Conservation (phyloP, 225 moss, liverwort and hornwort genomes). For the Takakia lepidozioides region DNA sequence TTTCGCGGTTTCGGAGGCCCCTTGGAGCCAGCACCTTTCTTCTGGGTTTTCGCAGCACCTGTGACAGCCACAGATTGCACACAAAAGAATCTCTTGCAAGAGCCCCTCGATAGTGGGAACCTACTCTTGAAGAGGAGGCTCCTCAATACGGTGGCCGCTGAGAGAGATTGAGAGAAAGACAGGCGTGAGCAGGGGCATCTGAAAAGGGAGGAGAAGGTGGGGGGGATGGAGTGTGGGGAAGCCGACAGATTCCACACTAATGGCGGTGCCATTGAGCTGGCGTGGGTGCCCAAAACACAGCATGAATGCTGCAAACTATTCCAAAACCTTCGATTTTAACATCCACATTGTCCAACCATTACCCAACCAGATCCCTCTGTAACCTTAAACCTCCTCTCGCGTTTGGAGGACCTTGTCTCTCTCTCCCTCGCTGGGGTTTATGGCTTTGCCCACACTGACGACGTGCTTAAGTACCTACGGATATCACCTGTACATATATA, state of each 20-base stretch:
- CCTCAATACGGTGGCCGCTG: background rate
- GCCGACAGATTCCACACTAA: conserved; percentile 4
- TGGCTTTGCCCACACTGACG: no score
- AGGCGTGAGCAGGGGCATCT: conserved; percentile 21
- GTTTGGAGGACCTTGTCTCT: background rate
- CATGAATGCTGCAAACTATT: no score
- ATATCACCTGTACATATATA: no score
- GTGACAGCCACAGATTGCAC: no score
- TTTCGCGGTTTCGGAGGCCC: conserved; percentile 34
- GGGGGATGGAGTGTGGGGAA: conserved; percentile 21
- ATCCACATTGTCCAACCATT: no score
- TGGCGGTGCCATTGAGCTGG: background rate
- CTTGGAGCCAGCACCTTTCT: conserved; percentile 41
- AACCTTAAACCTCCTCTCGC: no score
- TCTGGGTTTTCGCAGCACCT: no score
- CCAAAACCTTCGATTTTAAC: no score
- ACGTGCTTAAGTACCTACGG: no score
- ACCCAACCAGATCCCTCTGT: no score
- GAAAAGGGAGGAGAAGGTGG: conserved; percentile 31
- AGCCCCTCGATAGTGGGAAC: background rate
- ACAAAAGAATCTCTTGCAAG: background rate
- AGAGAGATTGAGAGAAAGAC: conserved; percentile 13
- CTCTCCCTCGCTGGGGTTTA: background rate
- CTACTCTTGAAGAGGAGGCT: conserved; percentile 3
- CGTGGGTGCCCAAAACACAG: no score